phyloP scores from a whole-genome alignment of 345 rosid genomes.

The Eucalyptus albens region DNA sequence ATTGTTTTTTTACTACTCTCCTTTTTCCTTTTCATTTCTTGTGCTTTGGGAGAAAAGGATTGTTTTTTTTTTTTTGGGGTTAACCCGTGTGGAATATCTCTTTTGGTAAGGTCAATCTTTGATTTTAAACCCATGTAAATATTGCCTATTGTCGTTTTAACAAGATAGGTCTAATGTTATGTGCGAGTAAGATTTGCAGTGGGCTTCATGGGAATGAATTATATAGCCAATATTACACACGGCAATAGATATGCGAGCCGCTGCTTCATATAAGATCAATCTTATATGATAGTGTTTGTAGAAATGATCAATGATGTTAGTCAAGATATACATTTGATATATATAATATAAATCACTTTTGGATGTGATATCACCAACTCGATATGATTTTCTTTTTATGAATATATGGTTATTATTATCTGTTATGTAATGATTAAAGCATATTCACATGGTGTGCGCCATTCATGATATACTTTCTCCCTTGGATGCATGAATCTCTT shows the following conservation, averaged over 20 bases:
- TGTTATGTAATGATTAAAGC: not conserved
- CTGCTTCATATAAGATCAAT: not conserved
- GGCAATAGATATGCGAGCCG: fast-evolving
- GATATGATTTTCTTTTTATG: not conserved
- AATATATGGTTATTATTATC: not conserved
- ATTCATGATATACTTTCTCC: not conserved
- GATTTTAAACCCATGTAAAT: not conserved
- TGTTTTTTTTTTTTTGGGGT: not conserved
- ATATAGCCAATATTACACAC: not conserved
- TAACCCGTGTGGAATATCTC: not conserved
- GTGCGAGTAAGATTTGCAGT: not conserved
- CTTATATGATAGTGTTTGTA: not conserved
- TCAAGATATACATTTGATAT: not conserved
- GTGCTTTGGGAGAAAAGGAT: not conserved
- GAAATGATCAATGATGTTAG: not conserved
- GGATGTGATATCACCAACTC: not conserved
- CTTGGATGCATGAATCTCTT: not conserved
- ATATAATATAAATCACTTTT: not conserved
- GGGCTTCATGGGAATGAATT: not conserved
- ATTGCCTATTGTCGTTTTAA: not conserved
- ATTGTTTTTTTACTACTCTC: not conserved
- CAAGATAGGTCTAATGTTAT: not conserved
- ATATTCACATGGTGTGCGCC: not conserved
- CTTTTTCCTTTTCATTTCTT: not conserved
- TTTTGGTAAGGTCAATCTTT: not conserved